Base-by-base conservation (phyloP, 371 early-diverging fungal genomes). In the Basidiobolus meristosporus region DNA sequence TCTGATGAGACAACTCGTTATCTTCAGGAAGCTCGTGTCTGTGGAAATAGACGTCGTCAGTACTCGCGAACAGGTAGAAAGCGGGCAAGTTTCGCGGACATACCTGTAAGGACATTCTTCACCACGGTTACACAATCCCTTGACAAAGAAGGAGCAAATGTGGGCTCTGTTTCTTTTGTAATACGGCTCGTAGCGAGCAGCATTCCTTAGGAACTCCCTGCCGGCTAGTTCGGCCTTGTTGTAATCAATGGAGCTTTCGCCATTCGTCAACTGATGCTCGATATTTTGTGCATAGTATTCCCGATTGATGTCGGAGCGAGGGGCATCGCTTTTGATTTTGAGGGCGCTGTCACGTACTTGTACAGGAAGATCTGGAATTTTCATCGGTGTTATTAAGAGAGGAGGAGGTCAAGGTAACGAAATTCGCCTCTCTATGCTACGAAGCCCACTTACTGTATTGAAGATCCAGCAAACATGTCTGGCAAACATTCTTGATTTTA, bases 401-500 rank as follows among this genome's bases (percentile, higher is more conserved):
- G n/a, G n/a, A n/a, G n/a, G n/a, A n/a, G n/a, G n/a, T n/a, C n/a
- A n/a, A n/a, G n/a, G n/a, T n/a, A n/a, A n/a, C n/a, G n/a, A n/a
- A n/a, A n/a, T n/a, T n/a, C n/a, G n/a, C n/a, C n/a, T n/a, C n/a
- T n/a, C n/a, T n/a, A n/a, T n/a, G n/a, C 23, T 32, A 35, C 36
- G 15, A 1, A 37, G 6, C 14, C 18, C 16, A 22, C 43, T 38
- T 56, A 63, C 90, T 88, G 48, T 80, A 90, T 55, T 93, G 85
- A 18, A 97, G 68, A 62, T 97, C 96, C 43, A 93, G 62, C 12
- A 95, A 59, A 56, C 98, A 97, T 3, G 92, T 88, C 55, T 96
- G 98, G 48, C 98, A 97, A 2, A 87, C 90, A 53, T 97, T 93
- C 60, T 96, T 95, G 43, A 95, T 65, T 55, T 90, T 90, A 20